Evolutionary conservation across 495 filamentous ascomycete species (phyloP).

Genomic region (Chaetomium fimeti): DNA sequence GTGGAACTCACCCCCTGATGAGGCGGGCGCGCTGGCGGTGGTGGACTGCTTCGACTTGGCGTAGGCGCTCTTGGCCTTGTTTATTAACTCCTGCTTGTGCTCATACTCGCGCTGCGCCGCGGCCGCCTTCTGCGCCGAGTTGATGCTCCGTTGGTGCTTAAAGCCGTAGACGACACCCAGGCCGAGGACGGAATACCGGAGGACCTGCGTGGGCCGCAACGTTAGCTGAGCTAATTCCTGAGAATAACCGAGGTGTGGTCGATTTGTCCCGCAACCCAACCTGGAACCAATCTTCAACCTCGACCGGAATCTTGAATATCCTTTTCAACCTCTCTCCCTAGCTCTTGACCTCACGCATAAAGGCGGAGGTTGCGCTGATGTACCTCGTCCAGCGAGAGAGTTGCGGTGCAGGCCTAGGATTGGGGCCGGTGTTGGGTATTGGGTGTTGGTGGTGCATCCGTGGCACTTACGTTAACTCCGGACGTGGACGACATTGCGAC

Average conservation of each 20-base stretch:
- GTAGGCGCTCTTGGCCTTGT: slow-evolving; percentile 87
- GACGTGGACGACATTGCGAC: slow-evolving; percentile 51
- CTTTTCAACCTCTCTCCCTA: neutral
- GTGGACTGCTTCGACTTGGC: slow-evolving; percentile 71
- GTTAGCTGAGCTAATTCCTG: slow-evolving; percentile 5
- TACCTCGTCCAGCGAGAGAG: neutral
- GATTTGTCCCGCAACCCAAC: neutral
- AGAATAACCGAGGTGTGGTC: neutral
- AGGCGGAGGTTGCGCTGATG: neutral
- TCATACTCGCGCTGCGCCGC: slow-evolving; percentile 75
- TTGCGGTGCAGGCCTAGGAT: neutral
- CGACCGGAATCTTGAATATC: neutral
- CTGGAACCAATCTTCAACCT: neutral
- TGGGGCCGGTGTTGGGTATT: slow-evolving; percentile 2
- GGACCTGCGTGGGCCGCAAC: slow-evolving; percentile 66
- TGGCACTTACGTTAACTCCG: slow-evolving; percentile 61
- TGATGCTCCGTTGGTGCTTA: slow-evolving; percentile 80
- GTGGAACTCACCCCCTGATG: slow-evolving; percentile 54
- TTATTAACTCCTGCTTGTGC: slow-evolving; percentile 82
- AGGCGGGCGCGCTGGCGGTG: slow-evolving; percentile 47
- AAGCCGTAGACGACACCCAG: slow-evolving; percentile 89
- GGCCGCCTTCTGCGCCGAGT: slow-evolving; percentile 60
- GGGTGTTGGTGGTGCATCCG: neutral
- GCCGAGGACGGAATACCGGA: slow-evolving; percentile 88
- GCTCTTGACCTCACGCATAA: neutral